Conservation (phyloP, 2,329 filamentous ascomycete species). For the Albophoma yamanashiensis region DNA sequence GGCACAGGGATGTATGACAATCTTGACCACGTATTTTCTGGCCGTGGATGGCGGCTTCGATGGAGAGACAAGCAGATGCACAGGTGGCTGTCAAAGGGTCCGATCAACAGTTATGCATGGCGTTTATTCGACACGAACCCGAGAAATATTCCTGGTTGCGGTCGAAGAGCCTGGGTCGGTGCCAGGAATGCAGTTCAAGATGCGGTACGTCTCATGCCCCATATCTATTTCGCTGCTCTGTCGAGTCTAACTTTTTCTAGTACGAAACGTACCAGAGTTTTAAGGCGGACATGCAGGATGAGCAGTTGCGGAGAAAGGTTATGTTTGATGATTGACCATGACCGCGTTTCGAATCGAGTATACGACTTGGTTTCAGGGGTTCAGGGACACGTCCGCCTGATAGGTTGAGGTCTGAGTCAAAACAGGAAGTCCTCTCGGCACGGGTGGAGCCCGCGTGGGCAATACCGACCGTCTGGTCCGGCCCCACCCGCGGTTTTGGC, state of each 20-base stretch:
- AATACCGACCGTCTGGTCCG: not conserved
- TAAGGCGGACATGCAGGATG: not conserved
- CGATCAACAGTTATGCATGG: slow-evolving; percentile 14
- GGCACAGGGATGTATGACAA: slow-evolving; percentile 15
- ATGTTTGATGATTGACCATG: not conserved
- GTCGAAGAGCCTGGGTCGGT: slow-evolving; percentile 10
- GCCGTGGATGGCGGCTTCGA: slow-evolving; percentile 12
- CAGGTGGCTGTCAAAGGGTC: slow-evolving; percentile 13
- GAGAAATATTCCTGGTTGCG: slow-evolving; percentile 11
- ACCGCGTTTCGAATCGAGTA: not conserved
- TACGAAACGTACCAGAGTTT: not conserved
- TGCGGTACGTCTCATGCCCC: slow-evolving; percentile 6
- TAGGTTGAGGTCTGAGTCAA: not conserved
- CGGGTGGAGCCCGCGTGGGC: not conserved
- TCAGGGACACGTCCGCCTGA: no score
- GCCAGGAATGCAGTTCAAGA: slow-evolving; percentile 11
- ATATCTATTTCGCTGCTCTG: not conserved
- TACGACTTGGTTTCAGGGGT: not conserved
- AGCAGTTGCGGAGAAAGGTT: not conserved
- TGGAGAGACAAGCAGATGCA: slow-evolving; percentile 13
- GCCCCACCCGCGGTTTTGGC: not conserved
- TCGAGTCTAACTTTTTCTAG: not conserved
- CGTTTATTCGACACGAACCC: slow-evolving; percentile 17
- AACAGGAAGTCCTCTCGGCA: not conserved
- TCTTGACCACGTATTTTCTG: slow-evolving; percentile 11